Conservation (phyloP, 176 grass and related monocot species). For the Zea mays region DNA sequence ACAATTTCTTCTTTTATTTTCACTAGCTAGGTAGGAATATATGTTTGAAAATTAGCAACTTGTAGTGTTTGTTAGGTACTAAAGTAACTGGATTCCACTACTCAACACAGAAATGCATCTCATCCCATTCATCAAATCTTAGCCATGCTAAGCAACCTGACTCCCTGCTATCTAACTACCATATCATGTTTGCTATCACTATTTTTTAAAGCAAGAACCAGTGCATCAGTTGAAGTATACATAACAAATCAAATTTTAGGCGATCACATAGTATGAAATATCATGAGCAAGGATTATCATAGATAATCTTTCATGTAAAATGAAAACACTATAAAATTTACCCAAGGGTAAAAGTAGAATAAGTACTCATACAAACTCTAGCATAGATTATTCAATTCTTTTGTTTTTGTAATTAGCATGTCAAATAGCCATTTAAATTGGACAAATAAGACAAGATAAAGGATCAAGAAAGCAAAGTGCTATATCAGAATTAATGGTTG, state of each 20-base stretch:
- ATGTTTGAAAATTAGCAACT: no score
- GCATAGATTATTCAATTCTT: neutral
- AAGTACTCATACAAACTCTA: neutral
- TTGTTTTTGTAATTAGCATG: slow-evolving; percentile 14
- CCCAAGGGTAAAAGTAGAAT: neutral
- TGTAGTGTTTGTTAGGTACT: no score
- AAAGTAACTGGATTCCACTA: neutral
- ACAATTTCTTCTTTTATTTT: no score
- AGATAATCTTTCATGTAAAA: slow-evolving; percentile 3
- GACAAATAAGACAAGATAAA: neutral
- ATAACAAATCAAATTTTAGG: neutral
- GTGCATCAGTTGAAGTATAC: slow-evolving; percentile 2
- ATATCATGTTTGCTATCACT: no score
- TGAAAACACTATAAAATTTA: neutral
- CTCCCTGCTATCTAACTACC: no score
- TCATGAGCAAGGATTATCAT: neutral
- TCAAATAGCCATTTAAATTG: neutral
- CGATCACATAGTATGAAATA: neutral
- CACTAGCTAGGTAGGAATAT: no score
- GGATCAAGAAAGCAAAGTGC: neutral
- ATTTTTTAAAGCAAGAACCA: neutral
- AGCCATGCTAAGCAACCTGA: no score
- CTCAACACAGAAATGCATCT: neutral
- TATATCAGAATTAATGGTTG: neutral
- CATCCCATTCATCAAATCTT: no score